Base-by-base conservation (phyloP, 2,329 filamentous ascomycete species). In the Furcasterigmium sp. region DNA sequence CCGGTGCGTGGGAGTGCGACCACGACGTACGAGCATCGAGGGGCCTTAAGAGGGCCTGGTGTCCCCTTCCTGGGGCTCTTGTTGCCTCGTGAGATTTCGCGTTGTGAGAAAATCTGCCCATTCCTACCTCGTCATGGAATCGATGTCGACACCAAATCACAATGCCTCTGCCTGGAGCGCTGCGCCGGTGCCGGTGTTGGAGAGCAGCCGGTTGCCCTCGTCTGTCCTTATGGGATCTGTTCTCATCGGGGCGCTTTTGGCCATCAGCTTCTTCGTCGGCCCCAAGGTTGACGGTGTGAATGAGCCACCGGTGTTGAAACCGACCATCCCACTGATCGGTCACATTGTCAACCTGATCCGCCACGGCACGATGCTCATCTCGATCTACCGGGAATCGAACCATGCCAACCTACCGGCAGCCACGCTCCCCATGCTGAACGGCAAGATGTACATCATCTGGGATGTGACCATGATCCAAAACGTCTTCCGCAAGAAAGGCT, bases 361-460 rank as follows among this genome's bases (percentile, higher is more conserved):
- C 36, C 53, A 59, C 39, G 35, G 35, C 19, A 20, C 19, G 7
- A 37, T 37, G 35, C n/a, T 25, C 19, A 17, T 21, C 10, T 6
- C 18, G 10, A 8, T 14, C 35, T 37, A 37, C 35, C 20, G 35
- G 13, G 23, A 37, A 14, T n/a, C 5, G n/a, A n/a, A n/a, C n/a
- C n/a, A n/a, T n/a, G 54, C 56, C 10, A 52, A 51, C 0, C 41
- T 58, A 26, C 55, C 53, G 3, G 67, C 71, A 43, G 69, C 63
- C 40, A 72, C 72, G 1, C 53, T 76, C 4, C 67, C 64, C 10
- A 67, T 74, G 54, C 55, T 71, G 20, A 63, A 56, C 38, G 53
- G 59, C 29, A 68, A 69, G 41, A 53, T 70, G 18, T 76, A 76
- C 51, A 50, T 67, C n/a, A 61, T 73, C 18, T 67, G 58, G 35